Base-by-base conservation (phyloP, 2,329 filamentous ascomycete species). In the Alternaria arbusti region DNA sequence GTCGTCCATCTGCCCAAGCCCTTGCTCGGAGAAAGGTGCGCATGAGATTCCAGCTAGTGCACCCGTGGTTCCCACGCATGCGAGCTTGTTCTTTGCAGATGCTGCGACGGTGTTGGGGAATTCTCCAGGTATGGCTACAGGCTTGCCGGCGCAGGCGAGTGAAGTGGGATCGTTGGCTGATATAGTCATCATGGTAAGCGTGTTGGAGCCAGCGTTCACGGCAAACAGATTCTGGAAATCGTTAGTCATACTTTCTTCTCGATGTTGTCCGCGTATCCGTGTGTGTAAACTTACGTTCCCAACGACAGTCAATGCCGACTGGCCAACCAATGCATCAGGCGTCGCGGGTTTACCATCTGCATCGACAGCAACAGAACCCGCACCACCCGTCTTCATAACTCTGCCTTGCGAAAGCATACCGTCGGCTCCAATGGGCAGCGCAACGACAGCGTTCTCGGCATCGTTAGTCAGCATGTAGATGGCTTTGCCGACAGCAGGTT, bases 391-490 rank as follows among this genome's bases (percentile, higher is more conserved):
- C 1, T 76, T 55, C 1, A 81, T 85, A 2, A 80, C 70, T 2
- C 76, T 78, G 0, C 83, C 84, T 4, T 75, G 73, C 0, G 79
- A 81, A 0, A 89, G 77, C 15, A 77, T 82, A 0, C 87, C 87
- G 58, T 87, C 78, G 0, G 66, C 49, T 0, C 73, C 77, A 32
- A 89, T 82, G 0, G 83, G 82, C 1, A 89, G 57, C 0, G 86
- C 83, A 2, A 87, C 79, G 2, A 89, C 80, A 0, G 81, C 73
- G 57, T 89, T 88, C 0, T 81, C 67, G 10, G 72, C 74, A 3
- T 85, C 81, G 67, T 90, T 90, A 36, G 84, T 87, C 43, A 88
- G 76, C 57, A 88, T 76, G 74, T 89, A 89, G 17, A 88, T 70
- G 0, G 86, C 86, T 70, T 85, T 85, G 26, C 68, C 74, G 8